phyloP scores from a whole-genome alignment of 1,284 basidiomycete species.

The Microstroma glucosiphilum region DNA sequence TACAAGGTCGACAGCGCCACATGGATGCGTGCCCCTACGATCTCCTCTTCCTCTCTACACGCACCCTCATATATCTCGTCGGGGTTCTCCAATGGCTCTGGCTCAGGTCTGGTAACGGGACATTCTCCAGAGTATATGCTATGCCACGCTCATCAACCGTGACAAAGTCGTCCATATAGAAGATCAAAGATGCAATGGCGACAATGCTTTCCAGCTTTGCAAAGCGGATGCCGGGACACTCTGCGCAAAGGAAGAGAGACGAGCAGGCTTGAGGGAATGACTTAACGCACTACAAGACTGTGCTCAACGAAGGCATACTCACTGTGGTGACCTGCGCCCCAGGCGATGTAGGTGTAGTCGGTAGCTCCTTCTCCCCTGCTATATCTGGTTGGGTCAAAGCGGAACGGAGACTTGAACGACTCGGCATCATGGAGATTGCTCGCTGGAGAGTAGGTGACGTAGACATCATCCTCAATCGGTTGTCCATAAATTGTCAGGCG shows the following conservation, averaged over 20 bases:
- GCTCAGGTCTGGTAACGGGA: slow-evolving; percentile 20
- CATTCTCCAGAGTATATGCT: slow-evolving; percentile 10
- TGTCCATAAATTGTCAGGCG: slow-evolving; percentile 14
- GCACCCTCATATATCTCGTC: slow-evolving; percentile 14
- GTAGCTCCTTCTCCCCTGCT: slow-evolving; percentile 15
- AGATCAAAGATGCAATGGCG: slow-evolving; percentile 12
- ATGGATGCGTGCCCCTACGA: neutral
- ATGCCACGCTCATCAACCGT: slow-evolving; percentile 15
- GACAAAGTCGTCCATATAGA: slow-evolving; percentile 11
- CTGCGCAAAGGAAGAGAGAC: neutral
- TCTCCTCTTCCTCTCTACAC: slow-evolving; percentile 1
- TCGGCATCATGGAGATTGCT: slow-evolving; percentile 18
- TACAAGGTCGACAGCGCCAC: neutral
- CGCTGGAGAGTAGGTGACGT: slow-evolving; percentile 16
- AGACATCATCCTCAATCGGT: slow-evolving; percentile 15
- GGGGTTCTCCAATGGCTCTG: slow-evolving; percentile 19
- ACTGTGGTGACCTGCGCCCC: slow-evolving; percentile 18
- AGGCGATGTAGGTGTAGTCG: slow-evolving; percentile 16
- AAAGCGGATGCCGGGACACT: slow-evolving; percentile 22
- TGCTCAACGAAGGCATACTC: slow-evolving; percentile 1
- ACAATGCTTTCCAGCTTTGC: slow-evolving; percentile 20
- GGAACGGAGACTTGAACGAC: slow-evolving; percentile 12
- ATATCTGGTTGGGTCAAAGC: slow-evolving; percentile 16
- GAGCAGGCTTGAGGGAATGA: no score
- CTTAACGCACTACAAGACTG: neutral